phyloP scores from a whole-genome alignment of 768 basidiomycete genomes.

The Rhodotorula kratochvilovae region DNA sequence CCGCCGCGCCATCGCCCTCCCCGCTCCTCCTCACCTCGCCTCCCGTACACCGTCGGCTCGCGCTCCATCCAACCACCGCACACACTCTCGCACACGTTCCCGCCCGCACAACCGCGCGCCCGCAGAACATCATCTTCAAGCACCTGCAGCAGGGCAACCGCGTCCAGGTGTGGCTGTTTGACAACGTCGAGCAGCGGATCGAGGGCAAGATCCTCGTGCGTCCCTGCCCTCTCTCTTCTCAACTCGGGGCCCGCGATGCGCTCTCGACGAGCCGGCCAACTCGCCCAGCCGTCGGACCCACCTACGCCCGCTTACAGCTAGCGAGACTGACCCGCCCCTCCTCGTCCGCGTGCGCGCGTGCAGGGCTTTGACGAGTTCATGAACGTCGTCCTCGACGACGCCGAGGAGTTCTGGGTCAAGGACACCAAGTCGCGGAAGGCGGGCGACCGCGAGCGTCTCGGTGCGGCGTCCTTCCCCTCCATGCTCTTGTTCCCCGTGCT shows the following conservation, averaged over 20 bases:
- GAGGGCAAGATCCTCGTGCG: slow-evolving; percentile 92
- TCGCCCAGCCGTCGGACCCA: too few species aligned
- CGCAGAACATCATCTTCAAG: slow-evolving; percentile 95
- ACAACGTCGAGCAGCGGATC: slow-evolving; percentile 93
- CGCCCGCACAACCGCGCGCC: neutral
- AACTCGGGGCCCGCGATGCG: too few species aligned
- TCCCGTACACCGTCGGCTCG: neutral
- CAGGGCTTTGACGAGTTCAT: slow-evolving; percentile 99
- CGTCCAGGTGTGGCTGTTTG: slow-evolving; percentile 77
- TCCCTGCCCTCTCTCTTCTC: slow-evolving; percentile 43
- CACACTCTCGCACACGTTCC: too few species aligned
- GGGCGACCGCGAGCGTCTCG: slow-evolving; percentile 76
- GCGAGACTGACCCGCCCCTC: too few species aligned
- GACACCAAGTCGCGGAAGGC: slow-evolving; percentile 60
- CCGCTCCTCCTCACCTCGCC: neutral
- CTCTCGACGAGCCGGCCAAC: too few species aligned
- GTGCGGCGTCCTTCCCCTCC: slow-evolving; percentile 51
- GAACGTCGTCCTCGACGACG: slow-evolving; percentile 94
- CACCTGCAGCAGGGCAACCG: slow-evolving; percentile 66
- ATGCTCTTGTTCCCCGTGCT: neutral
- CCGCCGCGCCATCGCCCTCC: too few species aligned
- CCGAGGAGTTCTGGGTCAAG: slow-evolving; percentile 75
- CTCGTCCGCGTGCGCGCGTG: too few species aligned
- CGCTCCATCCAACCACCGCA: neutral
- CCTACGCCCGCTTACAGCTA: too few species aligned